Percentiles rank a stretch among this genome's conserved stretches.
Evolutionary conservation across 2,329 filamentous ascomycete genomes (phyloP).

Genomic region (Pseudogymnoascus destructans): DNA sequence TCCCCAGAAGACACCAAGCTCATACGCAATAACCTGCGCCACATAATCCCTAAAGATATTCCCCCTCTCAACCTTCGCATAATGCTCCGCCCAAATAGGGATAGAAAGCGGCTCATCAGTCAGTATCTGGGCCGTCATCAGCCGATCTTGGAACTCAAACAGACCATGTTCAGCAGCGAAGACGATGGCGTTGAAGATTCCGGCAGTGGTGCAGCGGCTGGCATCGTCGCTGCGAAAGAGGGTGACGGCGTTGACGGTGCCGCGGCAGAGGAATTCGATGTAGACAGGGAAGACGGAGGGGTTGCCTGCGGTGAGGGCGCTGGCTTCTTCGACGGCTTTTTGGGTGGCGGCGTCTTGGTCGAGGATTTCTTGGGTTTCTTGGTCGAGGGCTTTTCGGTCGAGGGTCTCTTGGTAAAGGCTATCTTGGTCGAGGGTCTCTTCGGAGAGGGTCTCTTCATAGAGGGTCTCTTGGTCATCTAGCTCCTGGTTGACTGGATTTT

Average conservation of each 20-base stretch:
- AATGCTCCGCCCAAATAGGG: background rate
- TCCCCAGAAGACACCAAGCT: background rate
- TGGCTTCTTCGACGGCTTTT: background rate
- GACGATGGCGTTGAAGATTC: slow-evolving; percentile 1
- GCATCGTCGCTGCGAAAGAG: background rate
- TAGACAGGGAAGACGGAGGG: background rate
- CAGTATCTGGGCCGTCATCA: background rate
- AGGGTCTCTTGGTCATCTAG: background rate
- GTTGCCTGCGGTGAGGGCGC: background rate
- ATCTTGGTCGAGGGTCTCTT: background rate
- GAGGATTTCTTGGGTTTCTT: background rate
- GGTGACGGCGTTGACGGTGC: background rate
- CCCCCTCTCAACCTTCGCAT: background rate
- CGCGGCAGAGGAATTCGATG: background rate
- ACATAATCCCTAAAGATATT: background rate
- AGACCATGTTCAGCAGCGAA: background rate
- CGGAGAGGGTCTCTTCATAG: no score
- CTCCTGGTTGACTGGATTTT: background rate
- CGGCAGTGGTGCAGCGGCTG: background rate
- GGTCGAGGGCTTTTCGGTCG: background rate
- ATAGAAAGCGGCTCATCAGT: background rate
- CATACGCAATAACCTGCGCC: background rate
- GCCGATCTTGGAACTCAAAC: background rate
- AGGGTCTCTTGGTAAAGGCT: background rate
- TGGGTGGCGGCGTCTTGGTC: background rate